These are phyloP conservation scores for Paramecium octaurelia DNA, from an alignment of 73 alveolate species.

Conservation along the genomic window DNA sequence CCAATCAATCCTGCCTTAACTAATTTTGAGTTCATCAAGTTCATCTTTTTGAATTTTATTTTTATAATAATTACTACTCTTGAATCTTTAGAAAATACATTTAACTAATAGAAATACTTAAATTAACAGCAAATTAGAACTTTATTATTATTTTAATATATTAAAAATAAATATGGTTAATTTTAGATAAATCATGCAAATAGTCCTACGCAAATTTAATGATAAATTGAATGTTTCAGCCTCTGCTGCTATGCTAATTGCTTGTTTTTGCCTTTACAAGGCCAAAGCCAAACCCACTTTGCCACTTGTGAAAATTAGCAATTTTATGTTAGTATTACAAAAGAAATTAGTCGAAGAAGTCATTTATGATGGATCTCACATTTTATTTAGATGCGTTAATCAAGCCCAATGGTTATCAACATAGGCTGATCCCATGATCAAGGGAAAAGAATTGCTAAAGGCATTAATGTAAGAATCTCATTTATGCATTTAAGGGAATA, in stretches of 20 bases:
- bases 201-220: not conserved
- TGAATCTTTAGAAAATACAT: not conserved
- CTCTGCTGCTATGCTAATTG: not conserved
- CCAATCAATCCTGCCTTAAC: not conserved
- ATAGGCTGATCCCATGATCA: not conserved
- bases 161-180: not conserved
- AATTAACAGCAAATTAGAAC: not conserved
- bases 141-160: not conserved
- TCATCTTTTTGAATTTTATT: not conserved
- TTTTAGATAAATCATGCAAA: not conserved
- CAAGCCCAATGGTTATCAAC: not conserved
- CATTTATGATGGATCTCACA: not conserved
- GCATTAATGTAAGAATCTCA: not conserved
- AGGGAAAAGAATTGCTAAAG: constrained; percentile 2
- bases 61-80: not conserved
- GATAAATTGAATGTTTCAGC: constrained; percentile 38
- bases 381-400: not conserved
- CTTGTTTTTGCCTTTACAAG: not conserved
- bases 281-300: not conserved
- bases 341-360: constrained; percentile 35
- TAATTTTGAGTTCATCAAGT: not conserved
- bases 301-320: constrained; percentile 45
- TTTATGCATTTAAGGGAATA: not conserved
- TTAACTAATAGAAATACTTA: not conserved
- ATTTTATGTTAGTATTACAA: constrained; percentile 20